Evolutionary conservation across 129 eudicot genomes (phyloP), one percentile per base, ranked within the genome.

Genomic region (Artemisia annua): DNA sequence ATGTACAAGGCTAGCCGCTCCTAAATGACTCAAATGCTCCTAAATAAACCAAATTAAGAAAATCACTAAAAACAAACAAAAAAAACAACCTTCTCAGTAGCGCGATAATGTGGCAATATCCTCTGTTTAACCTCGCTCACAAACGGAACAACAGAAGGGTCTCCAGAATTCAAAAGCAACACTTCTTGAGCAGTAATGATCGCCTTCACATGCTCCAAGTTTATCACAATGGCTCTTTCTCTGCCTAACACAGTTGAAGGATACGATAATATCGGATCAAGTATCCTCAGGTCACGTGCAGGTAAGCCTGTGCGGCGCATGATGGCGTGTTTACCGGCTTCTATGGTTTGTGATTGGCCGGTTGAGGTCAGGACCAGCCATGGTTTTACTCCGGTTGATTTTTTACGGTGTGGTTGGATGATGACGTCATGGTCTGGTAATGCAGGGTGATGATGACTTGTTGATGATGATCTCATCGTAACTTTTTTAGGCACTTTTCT

Each of bases 221-320:
- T 79, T 30, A 79, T 79, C n/a, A 79, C 83, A 18, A 79, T 79
- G 2, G 79, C 83, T 0, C 83, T 74, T 73, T 79, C 83, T 66
- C 83, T 85, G 2, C 97, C 98, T 32, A 93, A 73, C 0, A 93
- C 92, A 2, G 96, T 93, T 16, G 97, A 89, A 0, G 98, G 98
- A 65, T 90, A 93, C 0, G 97, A 93, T 6, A 93, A 72, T 1
- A 93, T 81, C 19, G 97, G 98, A 59, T 93, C 98, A 1, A 93
- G 89, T 67, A 93, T 84, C 5, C 98, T 88, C 16, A 93, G 90
- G 77, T 93, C 98, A 15, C 98, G 98, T 1, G 98, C 98, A 46
- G 98, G 97, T 11, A 93, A 87, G 4, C 92, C 95, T 0, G 98
- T 93, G 1, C 95, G 83, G 58, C 97, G 85, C 98, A 93, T 93